Base-by-base conservation (phyloP, 257 asterid species). In the Osmanthus fragrans region DNA sequence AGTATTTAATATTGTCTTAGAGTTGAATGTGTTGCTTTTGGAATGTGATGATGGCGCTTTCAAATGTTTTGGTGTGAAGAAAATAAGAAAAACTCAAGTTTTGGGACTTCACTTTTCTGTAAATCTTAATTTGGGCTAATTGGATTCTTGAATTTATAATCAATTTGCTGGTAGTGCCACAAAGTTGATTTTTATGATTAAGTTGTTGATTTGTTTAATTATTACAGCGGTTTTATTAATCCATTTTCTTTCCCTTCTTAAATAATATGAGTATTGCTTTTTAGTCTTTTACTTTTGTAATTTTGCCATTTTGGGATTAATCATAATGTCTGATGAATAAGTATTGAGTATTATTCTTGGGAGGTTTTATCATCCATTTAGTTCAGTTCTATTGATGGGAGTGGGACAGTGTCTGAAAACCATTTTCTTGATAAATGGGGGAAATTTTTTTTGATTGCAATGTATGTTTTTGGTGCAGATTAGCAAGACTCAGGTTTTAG, bases 71-170 rank as follows among this genome's bases (percentile, higher is more conserved):
- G 63, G 8, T 1, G 63, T 5, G 63, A 51, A 51, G 60, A 70
- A 51, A 63, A 72, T 72, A 29, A 16, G 7, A 42, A 74, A 15
- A 56, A 30, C 51, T 29, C 63, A 72, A 45, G 1, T 47, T 58
- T n/a, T 18, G 64, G 7, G 49, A 4, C 65, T 70, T 77, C 63
- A 37, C 73, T 58, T 40, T 74, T 64, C 39, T 60, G 71, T 70
- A 58, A 81, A 73, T 82, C 88, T 82, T 74, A 73, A 70, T 67
- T 60, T 8, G 67, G 42, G 63, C 51, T 18, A 33, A 79, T 67
- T 80, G 49, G 58, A 56, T 70, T 74, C 30, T 49, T 73, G 71
- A 21, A 40, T 77, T 81, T 45, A 23, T 8, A 6, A 45, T 70
- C 36, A 4, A 18, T 21, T 67, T 65, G 56, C 74, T 74, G 78